Evolutionary conservation across 1,284 basidiomycete species (phyloP).

Genomic region (Kwoniella shivajii): DNA sequence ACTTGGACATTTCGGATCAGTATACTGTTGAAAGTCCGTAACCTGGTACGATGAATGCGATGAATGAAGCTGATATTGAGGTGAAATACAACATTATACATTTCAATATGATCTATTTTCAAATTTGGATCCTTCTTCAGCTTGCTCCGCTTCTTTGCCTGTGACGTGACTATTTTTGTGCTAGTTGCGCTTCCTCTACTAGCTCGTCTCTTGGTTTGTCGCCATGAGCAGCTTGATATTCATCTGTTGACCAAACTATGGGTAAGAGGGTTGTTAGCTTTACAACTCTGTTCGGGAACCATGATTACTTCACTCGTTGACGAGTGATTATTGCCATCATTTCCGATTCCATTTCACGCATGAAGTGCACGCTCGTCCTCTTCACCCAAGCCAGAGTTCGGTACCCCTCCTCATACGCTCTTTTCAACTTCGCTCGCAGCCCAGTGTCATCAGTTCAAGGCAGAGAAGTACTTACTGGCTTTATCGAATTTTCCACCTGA

Average conservation of each 20-base stretch:
- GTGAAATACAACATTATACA: constrained; percentile 19
- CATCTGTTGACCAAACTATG: constrained; percentile 52
- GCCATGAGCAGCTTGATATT: constrained; percentile 49
- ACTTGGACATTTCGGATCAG: too few species aligned
- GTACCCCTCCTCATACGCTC: not conserved
- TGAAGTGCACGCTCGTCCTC: too few species aligned
- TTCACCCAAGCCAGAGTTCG: too few species aligned
- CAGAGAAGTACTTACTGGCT: constrained; percentile 40
- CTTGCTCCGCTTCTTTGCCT: not conserved
- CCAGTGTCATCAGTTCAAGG: too few species aligned
- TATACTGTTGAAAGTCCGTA: not conserved
- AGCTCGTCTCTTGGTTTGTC: constrained; percentile 32
- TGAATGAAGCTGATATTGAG: not conserved
- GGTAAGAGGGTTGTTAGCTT: not conserved
- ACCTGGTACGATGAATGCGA: not conserved
- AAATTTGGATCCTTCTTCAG: not conserved
- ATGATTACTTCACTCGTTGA: too few species aligned
- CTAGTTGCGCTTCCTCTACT: constrained; percentile 12
- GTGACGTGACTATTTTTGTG: not conserved
- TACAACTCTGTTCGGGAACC: too few species aligned
- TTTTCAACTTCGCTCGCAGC: not conserved
- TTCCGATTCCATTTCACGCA: too few species aligned
- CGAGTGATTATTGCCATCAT: too few species aligned
- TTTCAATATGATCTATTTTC: constrained; percentile 6
- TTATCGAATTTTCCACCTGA: constrained; percentile 37